phyloP scores from a whole-genome alignment of 208 protist species.

The Strigomonas culicis region DNA sequence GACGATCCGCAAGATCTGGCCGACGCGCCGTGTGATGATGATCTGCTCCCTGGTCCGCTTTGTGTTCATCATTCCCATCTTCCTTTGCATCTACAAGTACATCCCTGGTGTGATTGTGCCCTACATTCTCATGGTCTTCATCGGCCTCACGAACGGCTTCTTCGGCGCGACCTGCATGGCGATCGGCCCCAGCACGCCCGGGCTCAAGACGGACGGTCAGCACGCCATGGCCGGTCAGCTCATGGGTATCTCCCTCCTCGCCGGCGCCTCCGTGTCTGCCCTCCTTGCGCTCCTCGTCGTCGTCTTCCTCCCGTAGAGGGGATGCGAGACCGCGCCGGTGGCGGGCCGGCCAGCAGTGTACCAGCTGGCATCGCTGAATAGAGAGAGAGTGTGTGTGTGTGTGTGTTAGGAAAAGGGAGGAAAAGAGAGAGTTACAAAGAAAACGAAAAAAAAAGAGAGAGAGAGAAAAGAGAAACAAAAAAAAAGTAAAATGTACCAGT shows the following conservation, averaged over 20 bases:
- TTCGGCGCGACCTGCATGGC: slow-evolving; percentile 76
- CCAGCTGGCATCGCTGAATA: too few species aligned
- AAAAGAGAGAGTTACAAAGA: too few species aligned
- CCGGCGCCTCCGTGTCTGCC: slow-evolving; percentile 47
- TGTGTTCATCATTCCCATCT: slow-evolving; percentile 62
- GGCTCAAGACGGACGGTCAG: slow-evolving; percentile 56
- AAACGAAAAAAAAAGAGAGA: too few species aligned
- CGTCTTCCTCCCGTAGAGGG: slow-evolving; percentile 38
- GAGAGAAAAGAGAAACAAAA: too few species aligned
- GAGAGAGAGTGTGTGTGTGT: too few species aligned
- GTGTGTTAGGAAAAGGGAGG: too few species aligned
- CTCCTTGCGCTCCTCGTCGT: slow-evolving; percentile 63
- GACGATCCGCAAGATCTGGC: slow-evolving; percentile 44
- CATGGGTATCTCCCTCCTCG: slow-evolving; percentile 73
- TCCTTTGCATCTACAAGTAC: slow-evolving; percentile 77
- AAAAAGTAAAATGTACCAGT: neutral
- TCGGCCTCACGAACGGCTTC: slow-evolving; percentile 81
- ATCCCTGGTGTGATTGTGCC: slow-evolving; percentile 61
- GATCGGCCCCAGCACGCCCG: slow-evolving; percentile 46
- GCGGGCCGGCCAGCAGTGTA: too few species aligned
- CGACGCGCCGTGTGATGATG: slow-evolving; percentile 40
- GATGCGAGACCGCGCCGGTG: too few species aligned
- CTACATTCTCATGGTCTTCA: slow-evolving; percentile 47
- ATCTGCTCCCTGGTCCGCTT: slow-evolving; percentile 34
- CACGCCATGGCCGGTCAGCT: slow-evolving; percentile 75